Evolutionary conservation across 176 grass and related monocot genomes (phyloP).

Genomic region (Lolium multiflorum): DNA sequence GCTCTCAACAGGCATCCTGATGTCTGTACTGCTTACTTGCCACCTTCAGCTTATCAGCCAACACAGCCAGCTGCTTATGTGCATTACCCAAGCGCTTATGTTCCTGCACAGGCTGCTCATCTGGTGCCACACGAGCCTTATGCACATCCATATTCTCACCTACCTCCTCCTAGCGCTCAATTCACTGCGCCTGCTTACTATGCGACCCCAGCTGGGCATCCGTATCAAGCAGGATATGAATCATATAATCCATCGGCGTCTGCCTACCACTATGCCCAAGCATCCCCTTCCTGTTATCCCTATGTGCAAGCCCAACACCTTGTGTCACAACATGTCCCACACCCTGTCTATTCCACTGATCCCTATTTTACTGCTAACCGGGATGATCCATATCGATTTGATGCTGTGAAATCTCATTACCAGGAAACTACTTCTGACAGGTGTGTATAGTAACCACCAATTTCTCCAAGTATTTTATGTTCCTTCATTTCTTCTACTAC

Average conservation of each 20-base stretch:
- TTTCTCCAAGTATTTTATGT: conserved; percentile 8
- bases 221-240: conserved; percentile 32
- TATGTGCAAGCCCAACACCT: conserved; percentile 34
- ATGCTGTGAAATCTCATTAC: conserved; percentile 33
- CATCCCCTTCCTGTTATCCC: background rate
- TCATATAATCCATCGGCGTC: conserved; percentile 22
- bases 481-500: conserved; percentile 20
- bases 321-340: conserved; percentile 14
- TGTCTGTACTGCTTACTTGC: background rate
- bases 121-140: conserved; percentile 11
- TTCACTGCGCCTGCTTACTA: background rate
- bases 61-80: conserved; percentile 36
- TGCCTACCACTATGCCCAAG: conserved; percentile 40
- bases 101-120: conserved; percentile 15
- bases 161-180: conserved; percentile 14
- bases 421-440: conserved; percentile 36
- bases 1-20: conserved; percentile 19
- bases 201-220: conserved; percentile 24
- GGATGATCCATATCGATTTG: conserved; percentile 37
- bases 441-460: conserved; percentile 40
- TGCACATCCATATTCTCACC: conserved; percentile 33
- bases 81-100: conserved; percentile 30
- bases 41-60: background rate
- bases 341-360: conserved; percentile 19
- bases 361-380: conserved; percentile 37